A percentile compares a stretch with the other conserved stretches of the same genome.
These are phyloP conservation scores for Lichtheimia ornata DNA, from an alignment of 371 early-diverging fungal species.

Conservation along the genomic window DNA sequence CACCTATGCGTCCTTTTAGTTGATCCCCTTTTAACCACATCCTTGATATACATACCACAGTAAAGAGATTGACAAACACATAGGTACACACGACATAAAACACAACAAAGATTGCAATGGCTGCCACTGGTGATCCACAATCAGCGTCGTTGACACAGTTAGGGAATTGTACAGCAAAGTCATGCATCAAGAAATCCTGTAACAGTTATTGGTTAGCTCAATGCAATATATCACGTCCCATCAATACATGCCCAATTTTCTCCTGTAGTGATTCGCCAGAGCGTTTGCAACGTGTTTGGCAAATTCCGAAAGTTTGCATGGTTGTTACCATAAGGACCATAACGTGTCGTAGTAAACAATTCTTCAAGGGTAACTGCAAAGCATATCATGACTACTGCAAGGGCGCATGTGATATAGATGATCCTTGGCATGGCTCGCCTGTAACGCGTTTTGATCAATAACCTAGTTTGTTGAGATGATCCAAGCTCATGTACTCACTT, in stretches of 20 bases:
- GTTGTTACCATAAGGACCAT: slow-evolving; percentile 47
- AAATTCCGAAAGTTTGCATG: slow-evolving; percentile 53
- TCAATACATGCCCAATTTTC: slow-evolving; percentile 51
- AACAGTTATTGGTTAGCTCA: not conserved
- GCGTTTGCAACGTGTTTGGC: slow-evolving; percentile 38
- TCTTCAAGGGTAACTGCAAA: slow-evolving; percentile 56
- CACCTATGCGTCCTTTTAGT: slow-evolving; percentile 19
- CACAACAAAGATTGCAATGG: slow-evolving; percentile 40
- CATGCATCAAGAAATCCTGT: slow-evolving; percentile 57
- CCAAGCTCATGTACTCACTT: slow-evolving; percentile 27
- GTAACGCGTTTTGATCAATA: not conserved
- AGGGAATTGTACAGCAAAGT: slow-evolving; percentile 42
- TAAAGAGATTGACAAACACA: slow-evolving; percentile 56
- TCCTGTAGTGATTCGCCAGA: slow-evolving; percentile 57
- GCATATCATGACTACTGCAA: slow-evolving; percentile 42
- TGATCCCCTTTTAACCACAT: not conserved
- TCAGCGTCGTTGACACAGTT: slow-evolving; percentile 45
- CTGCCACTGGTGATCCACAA: slow-evolving; percentile 47
- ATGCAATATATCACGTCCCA: too few relatives aligned
- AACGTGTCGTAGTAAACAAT: slow-evolving; percentile 47
- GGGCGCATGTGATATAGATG: slow-evolving; percentile 46
- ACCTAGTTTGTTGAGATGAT: not conserved
- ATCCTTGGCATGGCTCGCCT: slow-evolving; percentile 52
- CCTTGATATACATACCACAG: slow-evolving; percentile 36
- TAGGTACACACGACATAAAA: slow-evolving; percentile 59